Base-by-base conservation (phyloP, 2,329 filamentous ascomycete genomes). In the Fusarium humuli region DNA sequence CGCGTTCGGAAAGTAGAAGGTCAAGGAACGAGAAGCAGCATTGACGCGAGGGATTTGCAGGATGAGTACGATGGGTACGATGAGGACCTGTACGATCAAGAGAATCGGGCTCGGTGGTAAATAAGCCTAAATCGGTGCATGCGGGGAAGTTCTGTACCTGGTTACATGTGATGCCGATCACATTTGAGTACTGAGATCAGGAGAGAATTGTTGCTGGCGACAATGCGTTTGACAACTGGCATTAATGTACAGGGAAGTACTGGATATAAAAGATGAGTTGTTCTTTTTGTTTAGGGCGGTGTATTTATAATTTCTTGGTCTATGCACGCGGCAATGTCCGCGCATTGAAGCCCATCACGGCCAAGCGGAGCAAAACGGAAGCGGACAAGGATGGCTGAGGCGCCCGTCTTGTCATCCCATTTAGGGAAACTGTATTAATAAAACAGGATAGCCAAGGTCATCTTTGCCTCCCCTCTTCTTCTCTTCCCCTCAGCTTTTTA, bases 21-120 rank as follows among this genome's bases (percentile, higher is more conserved):
- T 1, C 78, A 80, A 57, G 73, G 74, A 3, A 80, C 76, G 0
- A 60, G 73, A 7, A 81, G 79, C 30, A 68, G 69, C 22, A 40
- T 77, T n/a, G 72, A 77, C 45, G 75, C 71, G 8, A 29, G 40
- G 0, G 58, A n/a, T 13, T 57, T 82, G 68, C 64, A 70, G 54
- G 14, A 55, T 6, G 70, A 79, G 61, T 81, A 76, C 74, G 27
- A 78, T 34, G 69, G 50, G 0, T 81, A 81, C 48, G 74, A 66
- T 4, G 67, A 78, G 65, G 42, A 56, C 1, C 52, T 69, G 59
- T 79, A 81, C 37, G 76, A 82, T 7, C 22, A 62, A 5, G 68
- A 75, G 62, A 75, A 61, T n/a, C 8, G 12, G 37, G 52, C 53
- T 25, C 73, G 70, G 20, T 75, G 75, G 74, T 18, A 29, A 52